Percentiles rank a stretch among this genome's conserved stretches.
phyloP scores from a whole-genome alignment of 2,329 filamentous ascomycete genomes.

The Clonostachys sp. region DNA sequence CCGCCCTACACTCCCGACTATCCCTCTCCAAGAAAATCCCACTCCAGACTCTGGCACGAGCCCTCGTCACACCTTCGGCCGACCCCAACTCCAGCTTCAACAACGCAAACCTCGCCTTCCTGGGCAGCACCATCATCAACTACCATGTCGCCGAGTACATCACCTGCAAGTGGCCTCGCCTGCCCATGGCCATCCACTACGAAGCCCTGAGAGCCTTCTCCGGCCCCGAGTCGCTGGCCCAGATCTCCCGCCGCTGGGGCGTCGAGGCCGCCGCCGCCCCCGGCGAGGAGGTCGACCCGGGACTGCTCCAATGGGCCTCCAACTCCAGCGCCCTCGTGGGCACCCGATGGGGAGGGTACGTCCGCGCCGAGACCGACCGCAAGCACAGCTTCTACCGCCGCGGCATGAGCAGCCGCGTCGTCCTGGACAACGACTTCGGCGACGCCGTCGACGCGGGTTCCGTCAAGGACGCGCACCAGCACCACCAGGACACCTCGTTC shows the following conservation, averaged over 20 bases:
- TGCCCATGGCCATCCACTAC: constrained; percentile 85
- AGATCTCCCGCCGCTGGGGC: constrained; percentile 83
- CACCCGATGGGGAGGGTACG: constrained; percentile 42
- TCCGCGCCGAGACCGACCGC: constrained; percentile 43
- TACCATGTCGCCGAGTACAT: constrained; percentile 89
- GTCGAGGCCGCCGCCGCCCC: constrained; percentile 83
- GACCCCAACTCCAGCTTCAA: constrained; percentile 80
- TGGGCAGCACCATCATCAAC: constrained; percentile 78
- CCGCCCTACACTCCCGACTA: constrained; percentile 86
- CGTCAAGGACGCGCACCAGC: constrained; percentile 36
- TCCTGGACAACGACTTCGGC: constrained; percentile 83
- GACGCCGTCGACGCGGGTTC: constrained; percentile 33
- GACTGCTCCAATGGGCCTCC: constrained; percentile 74
- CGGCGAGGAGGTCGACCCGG: constrained; percentile 87
- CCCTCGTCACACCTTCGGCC: constrained; percentile 81
- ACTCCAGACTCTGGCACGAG: constrained; percentile 77
- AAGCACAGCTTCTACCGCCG: constrained; percentile 46
- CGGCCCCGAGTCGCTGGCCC: constrained; percentile 68
- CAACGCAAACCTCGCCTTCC: constrained; percentile 75
- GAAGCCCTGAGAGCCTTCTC: constrained; percentile 81
- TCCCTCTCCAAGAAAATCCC: constrained; percentile 78
- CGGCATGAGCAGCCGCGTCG: constrained; percentile 70
- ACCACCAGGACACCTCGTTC: constrained; percentile 71
- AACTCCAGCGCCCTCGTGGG: constrained; percentile 37
- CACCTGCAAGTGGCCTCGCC: constrained; percentile 81